phyloP scores from a whole-genome alignment of 352 stramenopile species.

The Phytopythium montanum region DNA sequence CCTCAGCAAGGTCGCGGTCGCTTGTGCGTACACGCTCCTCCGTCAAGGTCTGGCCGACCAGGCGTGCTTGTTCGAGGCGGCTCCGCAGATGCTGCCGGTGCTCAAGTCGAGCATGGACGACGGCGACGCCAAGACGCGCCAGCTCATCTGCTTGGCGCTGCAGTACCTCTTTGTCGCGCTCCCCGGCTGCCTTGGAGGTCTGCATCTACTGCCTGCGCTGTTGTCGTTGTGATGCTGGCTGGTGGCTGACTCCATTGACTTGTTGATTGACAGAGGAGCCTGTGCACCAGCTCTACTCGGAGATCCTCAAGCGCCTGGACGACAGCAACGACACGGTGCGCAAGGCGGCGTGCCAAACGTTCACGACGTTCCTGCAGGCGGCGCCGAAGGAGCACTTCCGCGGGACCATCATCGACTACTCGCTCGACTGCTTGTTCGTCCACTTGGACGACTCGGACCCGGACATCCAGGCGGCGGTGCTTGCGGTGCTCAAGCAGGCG shows the following conservation, averaged over 20 bases:
- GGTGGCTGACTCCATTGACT: background rate
- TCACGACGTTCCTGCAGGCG: conserved; percentile 82
- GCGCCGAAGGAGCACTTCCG: conserved; percentile 82
- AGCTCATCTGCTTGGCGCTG: conserved; percentile 86
- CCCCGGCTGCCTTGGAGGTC: conserved; percentile 70
- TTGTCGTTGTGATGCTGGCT: background rate
- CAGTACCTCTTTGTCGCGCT: conserved; percentile 85
- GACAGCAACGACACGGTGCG: conserved; percentile 91
- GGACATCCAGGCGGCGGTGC: conserved; percentile 78
- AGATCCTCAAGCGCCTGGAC: conserved; percentile 91
- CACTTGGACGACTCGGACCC: conserved; percentile 88
- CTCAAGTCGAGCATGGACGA: conserved; percentile 89
- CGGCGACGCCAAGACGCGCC: conserved; percentile 82
- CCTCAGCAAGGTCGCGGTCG: conserved; percentile 84
- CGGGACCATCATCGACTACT: conserved; percentile 90
- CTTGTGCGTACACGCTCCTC: conserved; percentile 82
- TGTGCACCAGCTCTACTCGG: conserved; percentile 88
- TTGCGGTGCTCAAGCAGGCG: conserved; percentile 67
- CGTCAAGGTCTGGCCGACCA: conserved; percentile 72
- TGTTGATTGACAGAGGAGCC: conserved; percentile 61
- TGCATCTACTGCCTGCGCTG: background rate
- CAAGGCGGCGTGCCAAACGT: conserved; percentile 83
- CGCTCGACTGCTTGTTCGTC: conserved; percentile 89
- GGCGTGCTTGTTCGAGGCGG: conserved; percentile 77
- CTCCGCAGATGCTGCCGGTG: conserved; percentile 84